Percentiles rank a stretch among this genome's conserved stretches.
These are phyloP conservation scores for Soucietia sequanensis DNA, from an alignment of 805 yeast genomes.

Conservation along the genomic window DNA sequence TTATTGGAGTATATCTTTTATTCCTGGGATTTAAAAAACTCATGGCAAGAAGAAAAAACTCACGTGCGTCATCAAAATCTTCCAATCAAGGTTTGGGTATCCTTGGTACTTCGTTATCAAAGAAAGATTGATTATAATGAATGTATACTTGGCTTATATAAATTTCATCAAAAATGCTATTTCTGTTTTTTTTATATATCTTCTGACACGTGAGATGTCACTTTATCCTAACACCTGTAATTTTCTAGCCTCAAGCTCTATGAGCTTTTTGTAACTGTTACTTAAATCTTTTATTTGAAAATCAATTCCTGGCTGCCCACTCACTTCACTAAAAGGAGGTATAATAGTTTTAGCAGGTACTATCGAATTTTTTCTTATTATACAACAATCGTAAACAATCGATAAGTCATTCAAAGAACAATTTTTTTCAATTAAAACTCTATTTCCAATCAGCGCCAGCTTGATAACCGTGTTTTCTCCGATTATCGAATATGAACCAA, in stretches of 20 bases:
- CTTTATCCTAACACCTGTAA: slow-evolving; percentile 18
- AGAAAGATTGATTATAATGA: slow-evolving; percentile 21
- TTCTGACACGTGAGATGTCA: too few species aligned
- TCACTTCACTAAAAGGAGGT: slow-evolving; percentile 53
- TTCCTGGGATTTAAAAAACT: slow-evolving; percentile 3
- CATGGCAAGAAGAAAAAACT: slow-evolving; percentile 4
- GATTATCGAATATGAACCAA: slow-evolving; percentile 49
- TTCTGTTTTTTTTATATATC: too few species aligned
- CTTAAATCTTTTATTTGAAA: slow-evolving; percentile 24
- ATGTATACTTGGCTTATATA: too few species aligned
- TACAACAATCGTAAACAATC: slow-evolving; percentile 51
- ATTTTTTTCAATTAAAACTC: slow-evolving; percentile 46
- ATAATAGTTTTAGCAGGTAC: slow-evolving; percentile 44
- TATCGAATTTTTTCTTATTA: slow-evolving; percentile 39
- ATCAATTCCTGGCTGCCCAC: slow-evolving; percentile 36
- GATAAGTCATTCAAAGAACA: slow-evolving; percentile 37
- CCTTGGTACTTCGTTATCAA: slow-evolving; percentile 18
- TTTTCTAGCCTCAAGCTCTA: slow-evolving; percentile 35
- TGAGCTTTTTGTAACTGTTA: slow-evolving; percentile 31
- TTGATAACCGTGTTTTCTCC: slow-evolving; percentile 33
- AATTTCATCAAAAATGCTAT: too few species aligned
- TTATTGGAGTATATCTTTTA: slow-evolving; percentile 10
- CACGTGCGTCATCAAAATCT: slow-evolving; percentile 2
- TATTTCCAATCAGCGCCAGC: slow-evolving; percentile 44
- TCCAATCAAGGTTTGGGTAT: slow-evolving; percentile 13